These are phyloP conservation scores for Hypoxylon rubiginosum DNA, from an alignment of 2,329 filamentous ascomycete genomes.

Conservation along the genomic window DNA sequence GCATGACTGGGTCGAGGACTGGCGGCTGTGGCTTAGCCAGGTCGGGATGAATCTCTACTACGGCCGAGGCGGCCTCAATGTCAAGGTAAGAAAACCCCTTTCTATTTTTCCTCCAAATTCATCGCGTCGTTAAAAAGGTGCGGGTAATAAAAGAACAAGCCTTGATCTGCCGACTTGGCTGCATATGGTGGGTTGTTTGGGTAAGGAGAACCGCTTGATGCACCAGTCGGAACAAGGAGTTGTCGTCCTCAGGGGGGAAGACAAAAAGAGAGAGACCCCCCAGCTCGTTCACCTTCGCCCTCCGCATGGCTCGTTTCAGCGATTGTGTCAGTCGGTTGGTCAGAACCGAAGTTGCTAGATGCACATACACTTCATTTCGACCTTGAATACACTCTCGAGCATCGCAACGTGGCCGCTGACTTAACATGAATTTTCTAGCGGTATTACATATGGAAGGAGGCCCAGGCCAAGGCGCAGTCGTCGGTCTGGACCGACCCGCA, in stretches of 20 bases:
- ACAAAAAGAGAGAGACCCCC: neutral
- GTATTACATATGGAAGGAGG: constrained; percentile 80
- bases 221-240: constrained; percentile 28
- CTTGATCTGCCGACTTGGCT: constrained; percentile 39
- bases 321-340: constrained; percentile 38
- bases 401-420: constrained; percentile 30
- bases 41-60: constrained; percentile 76
- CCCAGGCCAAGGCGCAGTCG: constrained; percentile 72
- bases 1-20: constrained; percentile 72
- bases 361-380: constrained; percentile 11
- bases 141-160: constrained; percentile 29
- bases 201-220: constrained; percentile 17
- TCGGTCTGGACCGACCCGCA: constrained; percentile 74
- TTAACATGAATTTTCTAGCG: constrained; percentile 56
- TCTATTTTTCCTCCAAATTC: constrained; percentile 7
- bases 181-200: constrained; percentile 15
- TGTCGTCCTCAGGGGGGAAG: constrained; percentile 8
- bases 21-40: constrained; percentile 76
- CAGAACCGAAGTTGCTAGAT: constrained; percentile 22
- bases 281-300: no score
- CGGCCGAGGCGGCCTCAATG: constrained; percentile 76
- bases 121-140: constrained; percentile 1
- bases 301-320: constrained; percentile 42
- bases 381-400: constrained; percentile 11
- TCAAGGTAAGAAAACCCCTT: constrained; percentile 58